phyloP scores from a whole-genome alignment of 805 yeast species.

The Monosporozyma yasuniensis region DNA sequence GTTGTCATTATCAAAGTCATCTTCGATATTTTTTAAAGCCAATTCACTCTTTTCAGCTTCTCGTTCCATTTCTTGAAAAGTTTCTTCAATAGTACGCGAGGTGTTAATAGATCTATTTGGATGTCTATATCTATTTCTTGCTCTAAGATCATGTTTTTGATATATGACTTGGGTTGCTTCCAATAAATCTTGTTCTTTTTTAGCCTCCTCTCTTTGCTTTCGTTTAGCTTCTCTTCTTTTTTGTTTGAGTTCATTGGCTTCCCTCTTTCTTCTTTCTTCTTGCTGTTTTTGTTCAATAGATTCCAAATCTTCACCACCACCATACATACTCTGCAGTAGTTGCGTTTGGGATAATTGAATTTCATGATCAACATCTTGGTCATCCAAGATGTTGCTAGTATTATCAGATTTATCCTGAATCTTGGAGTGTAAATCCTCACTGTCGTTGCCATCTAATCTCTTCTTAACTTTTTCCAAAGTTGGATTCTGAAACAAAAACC shows the following conservation, averaged over 20 bases:
- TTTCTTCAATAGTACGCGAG: not conserved
- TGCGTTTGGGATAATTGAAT: slow-evolving; percentile 6
- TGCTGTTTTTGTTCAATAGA: not conserved
- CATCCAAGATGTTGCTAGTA: not conserved
- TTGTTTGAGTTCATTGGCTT: not conserved
- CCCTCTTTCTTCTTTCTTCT: not conserved
- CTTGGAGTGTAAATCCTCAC: not conserved
- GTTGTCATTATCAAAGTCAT: not conserved
- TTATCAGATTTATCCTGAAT: not conserved
- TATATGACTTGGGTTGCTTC: slow-evolving; percentile 1
- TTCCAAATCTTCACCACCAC: slow-evolving; percentile 18
- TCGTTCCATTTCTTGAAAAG: not conserved
- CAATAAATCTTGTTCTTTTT: not conserved
- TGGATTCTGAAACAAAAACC: slow-evolving; percentile 20
- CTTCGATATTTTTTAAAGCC: not conserved
- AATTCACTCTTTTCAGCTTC: not conserved
- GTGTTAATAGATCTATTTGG: not conserved
- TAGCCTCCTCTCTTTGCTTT: not conserved
- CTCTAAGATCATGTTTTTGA: not conserved
- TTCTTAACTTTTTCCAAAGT: slow-evolving; percentile 16
- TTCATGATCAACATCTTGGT: not conserved
- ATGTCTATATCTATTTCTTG: not conserved
- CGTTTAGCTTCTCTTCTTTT: not conserved
- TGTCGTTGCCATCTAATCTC: slow-evolving; percentile 13
- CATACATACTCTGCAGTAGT: slow-evolving; percentile 16